Evolutionary conservation across 2,329 filamentous ascomycete species (phyloP).

Genomic region (Colletotrichum aenigma): DNA sequence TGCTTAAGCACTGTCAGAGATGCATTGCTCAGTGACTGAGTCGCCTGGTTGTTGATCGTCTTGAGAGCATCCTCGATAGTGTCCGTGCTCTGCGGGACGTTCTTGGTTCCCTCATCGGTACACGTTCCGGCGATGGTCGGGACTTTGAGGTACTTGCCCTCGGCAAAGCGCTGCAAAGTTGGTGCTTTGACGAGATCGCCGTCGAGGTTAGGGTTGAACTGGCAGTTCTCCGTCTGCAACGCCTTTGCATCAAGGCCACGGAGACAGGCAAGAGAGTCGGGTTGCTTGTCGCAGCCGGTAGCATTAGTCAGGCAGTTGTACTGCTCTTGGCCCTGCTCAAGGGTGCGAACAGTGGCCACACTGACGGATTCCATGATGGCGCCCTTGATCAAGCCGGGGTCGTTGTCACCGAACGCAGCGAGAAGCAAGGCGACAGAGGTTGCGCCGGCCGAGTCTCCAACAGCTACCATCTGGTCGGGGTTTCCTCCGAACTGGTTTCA

Average conservation of each 20-base stretch:
- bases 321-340: constrained; percentile 48
- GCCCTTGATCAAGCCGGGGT: constrained; percentile 54
- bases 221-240: constrained; percentile 24
- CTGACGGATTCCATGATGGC: constrained; percentile 56
- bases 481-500: constrained; percentile 68
- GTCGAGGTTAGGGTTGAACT: constrained; percentile 51
- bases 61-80: constrained; percentile 35
- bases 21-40: constrained; percentile 31
- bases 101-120: constrained; percentile 41
- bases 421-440: constrained; percentile 70
- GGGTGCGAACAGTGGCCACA: constrained; percentile 48
- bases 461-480: constrained; percentile 69
- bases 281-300: constrained; percentile 44
- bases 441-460: constrained; percentile 72
- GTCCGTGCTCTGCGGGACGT: constrained; percentile 30
- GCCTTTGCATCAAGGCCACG: constrained; percentile 19
- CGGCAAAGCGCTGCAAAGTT: constrained; percentile 50
- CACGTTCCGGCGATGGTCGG: constrained; percentile 54
- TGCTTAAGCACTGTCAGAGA: constrained; percentile 34
- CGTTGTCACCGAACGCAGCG: constrained; percentile 54
- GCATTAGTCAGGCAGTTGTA: constrained; percentile 49
- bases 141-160: constrained; percentile 57
- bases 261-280: constrained; percentile 50
- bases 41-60: constrained; percentile 40
- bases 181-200: constrained; percentile 53